Base-by-base conservation (phyloP, 768 basidiomycete genomes). In the Russula griseocarnosa region DNA sequence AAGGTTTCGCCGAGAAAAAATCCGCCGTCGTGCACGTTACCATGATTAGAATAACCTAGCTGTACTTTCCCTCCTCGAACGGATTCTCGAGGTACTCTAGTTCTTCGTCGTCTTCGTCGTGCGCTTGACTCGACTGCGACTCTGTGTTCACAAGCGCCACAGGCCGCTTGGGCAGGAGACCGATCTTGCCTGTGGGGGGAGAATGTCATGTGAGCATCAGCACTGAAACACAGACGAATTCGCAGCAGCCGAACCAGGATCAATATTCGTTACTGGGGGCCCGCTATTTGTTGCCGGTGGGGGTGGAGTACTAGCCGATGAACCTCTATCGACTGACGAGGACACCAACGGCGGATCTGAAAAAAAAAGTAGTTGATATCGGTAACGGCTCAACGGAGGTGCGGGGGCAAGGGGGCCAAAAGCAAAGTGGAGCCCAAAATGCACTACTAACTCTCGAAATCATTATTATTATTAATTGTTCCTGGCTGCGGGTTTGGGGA, bases 141-240 rank as follows among this genome's bases (percentile, higher is more conserved):
- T 64, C 53, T 13, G 60, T 11, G 53, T 58, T 56, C 20, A 68
- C 57, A 24, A 72, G 61, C 24, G 71, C 68, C 0, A 72, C 70
- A 0, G 71, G 71, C 16, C 70, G 68, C 60, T 72, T 72, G 9
- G 71, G 71, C 36, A 73, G 69, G 54, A 72, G 32, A 8, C 71
- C 71, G 22, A 72, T 57, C 49, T 71, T 72, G 56, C 60, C 66
- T 67, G 58, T 9, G 16, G 22, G 24, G n/a, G 5, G n/a, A 32
- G 16, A 40, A 40, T 36, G 38, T 18, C 16, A 26, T 11, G 24
- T 51, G 26, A 58, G 47, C 40, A 46, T 34, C 3, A 26, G 3
- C 32, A 34, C 8, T 11, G 16, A 55, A 44, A 14, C 8, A 28
- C 20, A 38, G 26, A 20, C 1, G 16, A 32, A 34, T 32, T 2